Base-by-base conservation (phyloP, 805 yeast genomes). In the Schwanniomyces vanrijiae region DNA sequence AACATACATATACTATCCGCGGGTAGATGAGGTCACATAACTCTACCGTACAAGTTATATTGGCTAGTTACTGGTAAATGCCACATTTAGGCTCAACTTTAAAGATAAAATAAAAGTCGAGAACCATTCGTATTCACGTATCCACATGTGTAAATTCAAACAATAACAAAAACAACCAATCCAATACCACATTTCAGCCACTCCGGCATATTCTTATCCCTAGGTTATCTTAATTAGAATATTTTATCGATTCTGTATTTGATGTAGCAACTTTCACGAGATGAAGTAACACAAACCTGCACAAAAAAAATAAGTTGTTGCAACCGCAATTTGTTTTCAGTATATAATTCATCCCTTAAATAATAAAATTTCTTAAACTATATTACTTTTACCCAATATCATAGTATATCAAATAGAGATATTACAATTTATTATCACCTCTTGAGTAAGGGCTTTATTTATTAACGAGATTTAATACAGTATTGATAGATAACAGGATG, bases 401-500 rank as follows among this genome's bases (percentile, higher is more conserved):
- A 31, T 14, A 7, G 16, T 16, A 31, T 14, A 31, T 16, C 11
- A 18, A 8, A 16, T 31, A 31, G 35, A 31, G 20, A 2, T 31
- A 31, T 31, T 13, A 31, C 5, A 6, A 3, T 14, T 14, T 8
- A 31, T 31, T 7, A 13, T 5, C 10, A 31, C 16, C 16, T 16
- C 20, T 31, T 7, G 35, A 14, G 3, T 14, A 7, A 18, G 20
- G 4, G 11, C 35, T 31, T 31, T 31, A 31, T 14, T 31, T 31
- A n/a, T 31, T 14, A 16, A 14, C 20, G 14, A 16, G 35, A 31
- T 16, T 31, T 14, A 14, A 31, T 31, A 31, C 35, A 31, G 19
- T 14, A 31, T 14, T 28, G 10, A 29, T 20, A 3, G 39, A 16
- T 10, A 40, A 20, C 19, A 44, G 31, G 25, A 45, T 51, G 50